A percentile compares a stretch with the other conserved stretches of the same genome.
Evolutionary conservation across 495 filamentous ascomycete genomes (phyloP).

Genomic region (Pseudevernia furfuracea): DNA sequence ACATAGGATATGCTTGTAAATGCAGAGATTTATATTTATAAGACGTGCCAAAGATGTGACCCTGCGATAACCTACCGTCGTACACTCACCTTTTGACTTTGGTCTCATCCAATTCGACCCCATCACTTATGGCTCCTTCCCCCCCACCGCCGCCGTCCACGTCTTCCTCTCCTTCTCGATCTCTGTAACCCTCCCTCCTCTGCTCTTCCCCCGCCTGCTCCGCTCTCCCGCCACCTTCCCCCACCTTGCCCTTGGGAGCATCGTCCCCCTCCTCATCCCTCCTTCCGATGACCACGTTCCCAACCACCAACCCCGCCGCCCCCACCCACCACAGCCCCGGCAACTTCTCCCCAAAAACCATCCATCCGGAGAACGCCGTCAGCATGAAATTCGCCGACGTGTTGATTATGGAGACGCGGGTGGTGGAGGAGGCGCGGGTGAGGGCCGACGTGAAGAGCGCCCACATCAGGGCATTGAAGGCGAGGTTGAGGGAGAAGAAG

Average conservation of each 20-base stretch:
- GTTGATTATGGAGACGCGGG: constrained; percentile 87
- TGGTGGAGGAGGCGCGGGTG: constrained; percentile 72
- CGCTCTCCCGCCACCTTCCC: background rate
- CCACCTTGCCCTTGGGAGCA: background rate
- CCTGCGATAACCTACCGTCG: background rate
- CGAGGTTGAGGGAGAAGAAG: constrained; percentile 81
- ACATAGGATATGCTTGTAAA: constrained; percentile 4
- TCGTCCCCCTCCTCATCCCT: constrained; percentile 50
- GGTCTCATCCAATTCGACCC: constrained; percentile 12
- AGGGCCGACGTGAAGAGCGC: constrained; percentile 75
- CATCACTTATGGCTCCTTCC: constrained; percentile 17
- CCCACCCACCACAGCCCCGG: constrained; percentile 84
- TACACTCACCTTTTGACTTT: background rate
- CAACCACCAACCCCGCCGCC: constrained; percentile 73
- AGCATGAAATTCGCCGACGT: constrained; percentile 87
- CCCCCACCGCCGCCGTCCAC: constrained; percentile 18
- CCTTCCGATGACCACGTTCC: constrained; percentile 84
- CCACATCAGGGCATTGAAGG: constrained; percentile 95
- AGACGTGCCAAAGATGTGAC: background rate
- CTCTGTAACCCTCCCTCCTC: constrained; percentile 24
- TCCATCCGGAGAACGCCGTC: constrained; percentile 74
- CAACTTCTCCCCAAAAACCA: constrained; percentile 64
- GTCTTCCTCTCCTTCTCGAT: constrained; percentile 17
- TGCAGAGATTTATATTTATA: background rate
- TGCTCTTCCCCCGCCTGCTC: constrained; percentile 16